phyloP scores from a whole-genome alignment of 2,329 filamentous ascomycete species.

The Macrophomina phaseolina region DNA sequence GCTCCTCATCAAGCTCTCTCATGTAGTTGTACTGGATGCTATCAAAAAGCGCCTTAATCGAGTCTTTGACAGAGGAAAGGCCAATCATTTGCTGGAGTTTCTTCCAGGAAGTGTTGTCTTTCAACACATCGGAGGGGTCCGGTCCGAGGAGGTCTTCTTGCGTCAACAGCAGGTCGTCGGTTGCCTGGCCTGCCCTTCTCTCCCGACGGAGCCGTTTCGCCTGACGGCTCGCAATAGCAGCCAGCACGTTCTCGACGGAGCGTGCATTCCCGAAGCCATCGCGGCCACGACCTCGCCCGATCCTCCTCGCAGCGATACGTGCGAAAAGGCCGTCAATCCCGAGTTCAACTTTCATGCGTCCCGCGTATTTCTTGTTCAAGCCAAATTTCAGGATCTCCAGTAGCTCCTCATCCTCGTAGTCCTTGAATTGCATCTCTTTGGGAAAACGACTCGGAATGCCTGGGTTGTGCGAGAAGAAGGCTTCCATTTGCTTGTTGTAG shows the following conservation, averaged over 20 bases:
- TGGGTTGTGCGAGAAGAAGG: constrained; percentile 75
- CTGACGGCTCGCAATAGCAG: constrained; percentile 63
- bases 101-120: constrained; percentile 61
- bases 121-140: constrained; percentile 62
- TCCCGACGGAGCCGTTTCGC: constrained; percentile 59
- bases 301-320: constrained; percentile 65
- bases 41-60: constrained; percentile 64
- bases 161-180: constrained; percentile 65
- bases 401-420: constrained; percentile 72
- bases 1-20: constrained; percentile 67
- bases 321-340: constrained; percentile 66
- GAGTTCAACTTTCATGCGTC: constrained; percentile 64
- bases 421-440: constrained; percentile 67
- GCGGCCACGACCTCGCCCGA: constrained; percentile 66
- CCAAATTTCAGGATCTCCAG: constrained; percentile 63
- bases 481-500: constrained; percentile 76
- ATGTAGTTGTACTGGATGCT: constrained; percentile 68
- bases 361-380: constrained; percentile 60
- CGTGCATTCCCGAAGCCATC: constrained; percentile 78
- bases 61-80: constrained; percentile 65
- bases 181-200: constrained; percentile 45
- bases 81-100: constrained; percentile 66
- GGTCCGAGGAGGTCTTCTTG: constrained; percentile 76
- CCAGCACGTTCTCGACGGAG: constrained; percentile 67
- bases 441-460: constrained; percentile 75